phyloP scores from a whole-genome alignment of 1,284 basidiomycete genomes.

The Pseudomicrostroma phylloplanum region DNA sequence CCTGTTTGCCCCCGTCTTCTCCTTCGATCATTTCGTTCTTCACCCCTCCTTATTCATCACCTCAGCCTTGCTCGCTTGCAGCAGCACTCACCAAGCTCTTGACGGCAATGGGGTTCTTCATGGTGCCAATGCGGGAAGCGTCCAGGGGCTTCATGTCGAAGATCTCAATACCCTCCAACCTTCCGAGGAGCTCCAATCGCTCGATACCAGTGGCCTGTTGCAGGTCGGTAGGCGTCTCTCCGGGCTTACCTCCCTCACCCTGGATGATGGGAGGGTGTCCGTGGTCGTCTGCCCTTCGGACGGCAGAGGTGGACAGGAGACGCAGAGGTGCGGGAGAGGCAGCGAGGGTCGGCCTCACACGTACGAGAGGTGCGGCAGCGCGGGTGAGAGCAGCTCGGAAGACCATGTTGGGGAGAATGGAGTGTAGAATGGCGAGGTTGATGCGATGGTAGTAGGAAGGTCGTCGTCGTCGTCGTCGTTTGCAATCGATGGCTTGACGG shows the following conservation, averaged over 20 bases:
- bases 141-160: slow-evolving; percentile 86
- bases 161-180: slow-evolving; percentile 78
- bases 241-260: slow-evolving; percentile 68
- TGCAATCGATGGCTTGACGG: too few relatives aligned
- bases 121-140: slow-evolving; percentile 78
- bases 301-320: not conserved
- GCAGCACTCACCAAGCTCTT: slow-evolving; percentile 68
- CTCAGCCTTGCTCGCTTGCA: not conserved
- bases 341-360: not conserved
- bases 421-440: not conserved
- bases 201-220: slow-evolving; percentile 93
- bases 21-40: too few relatives aligned
- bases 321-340: not conserved
- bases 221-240: slow-evolving; percentile 73
- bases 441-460: not conserved
- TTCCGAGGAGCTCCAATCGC: slow-evolving; percentile 83
- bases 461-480: too few relatives aligned
- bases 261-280: slow-evolving; percentile 61
- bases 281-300: slow-evolving; percentile 8
- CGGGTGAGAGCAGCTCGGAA: not conserved
- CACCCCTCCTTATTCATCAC: too few relatives aligned
- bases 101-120: slow-evolving; percentile 78
- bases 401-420: not conserved
- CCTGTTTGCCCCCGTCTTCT: too few relatives aligned
- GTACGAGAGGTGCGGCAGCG: not conserved